phyloP scores from a whole-genome alignment of 108 stramenopile species.

The Bacterosira constricta region DNA sequence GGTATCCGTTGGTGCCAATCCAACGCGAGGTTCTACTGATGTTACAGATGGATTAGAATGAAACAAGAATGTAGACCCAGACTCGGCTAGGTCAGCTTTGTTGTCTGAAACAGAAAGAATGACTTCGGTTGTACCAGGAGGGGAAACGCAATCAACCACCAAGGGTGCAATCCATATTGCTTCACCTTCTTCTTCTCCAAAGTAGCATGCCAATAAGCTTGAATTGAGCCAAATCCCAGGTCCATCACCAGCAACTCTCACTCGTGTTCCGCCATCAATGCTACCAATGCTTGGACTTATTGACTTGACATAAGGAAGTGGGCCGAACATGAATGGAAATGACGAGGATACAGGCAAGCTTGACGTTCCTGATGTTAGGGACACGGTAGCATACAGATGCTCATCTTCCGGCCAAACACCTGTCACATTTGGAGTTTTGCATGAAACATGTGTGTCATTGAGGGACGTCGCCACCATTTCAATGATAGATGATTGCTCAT shows the following conservation, averaged over 20 bases:
- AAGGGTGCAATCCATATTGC: constrained; percentile 5
- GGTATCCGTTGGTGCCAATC: not conserved
- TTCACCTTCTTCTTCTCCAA: not conserved
- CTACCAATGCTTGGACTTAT: not conserved
- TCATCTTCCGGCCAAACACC: no score
- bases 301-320: not conserved
- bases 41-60: not conserved
- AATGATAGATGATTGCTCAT: not conserved
- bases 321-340: constrained; percentile 2
- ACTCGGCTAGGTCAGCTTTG: not conserved
- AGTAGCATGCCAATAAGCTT: not conserved
- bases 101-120: constrained; percentile 12
- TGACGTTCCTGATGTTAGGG: not conserved
- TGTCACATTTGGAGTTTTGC: not conserved
- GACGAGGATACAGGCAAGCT: not conserved
- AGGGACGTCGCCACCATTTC: not conserved
- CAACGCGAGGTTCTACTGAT: not conserved
- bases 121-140: not conserved
- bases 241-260: not conserved
- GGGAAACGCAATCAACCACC: constrained; percentile 4
- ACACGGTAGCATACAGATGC: no score
- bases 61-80: not conserved
- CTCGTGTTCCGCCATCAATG: not conserved
- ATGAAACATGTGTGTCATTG: not conserved
- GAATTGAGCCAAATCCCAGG: constrained; percentile 12